These are phyloP conservation scores for Cladosporium sp. DNA, from an alignment of 2,329 filamentous ascomycete species.

Conservation along the genomic window DNA sequence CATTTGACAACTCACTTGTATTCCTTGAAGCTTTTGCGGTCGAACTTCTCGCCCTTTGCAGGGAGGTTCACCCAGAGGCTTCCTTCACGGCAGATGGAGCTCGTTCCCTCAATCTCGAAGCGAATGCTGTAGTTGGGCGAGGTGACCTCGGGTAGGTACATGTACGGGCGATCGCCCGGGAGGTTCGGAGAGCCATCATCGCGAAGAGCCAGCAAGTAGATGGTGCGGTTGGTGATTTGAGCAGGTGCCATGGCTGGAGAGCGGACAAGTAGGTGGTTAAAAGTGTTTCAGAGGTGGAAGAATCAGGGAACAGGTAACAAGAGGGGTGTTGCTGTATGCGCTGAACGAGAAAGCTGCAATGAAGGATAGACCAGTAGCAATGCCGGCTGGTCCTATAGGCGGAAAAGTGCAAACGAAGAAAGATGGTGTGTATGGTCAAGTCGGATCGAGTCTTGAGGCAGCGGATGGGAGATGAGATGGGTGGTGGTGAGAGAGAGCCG, in stretches of 20 bases:
- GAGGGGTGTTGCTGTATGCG: not conserved
- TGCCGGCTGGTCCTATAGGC: constrained; percentile 7
- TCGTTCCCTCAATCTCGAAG: constrained; percentile 89
- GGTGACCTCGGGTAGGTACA: constrained; percentile 77
- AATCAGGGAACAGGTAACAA: not conserved
- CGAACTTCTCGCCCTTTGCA: constrained; percentile 67
- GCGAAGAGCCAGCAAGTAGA: constrained; percentile 85
- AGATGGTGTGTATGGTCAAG: constrained; percentile 1
- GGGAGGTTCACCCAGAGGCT: constrained; percentile 97
- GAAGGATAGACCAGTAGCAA: constrained; percentile 8
- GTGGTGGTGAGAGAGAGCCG: not conserved
- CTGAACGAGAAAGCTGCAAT: not conserved
- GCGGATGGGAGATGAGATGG: not conserved
- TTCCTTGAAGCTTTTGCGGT: constrained; percentile 73
- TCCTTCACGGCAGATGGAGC: constrained; percentile 89
- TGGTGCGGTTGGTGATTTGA: constrained; percentile 36
- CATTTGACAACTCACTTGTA: constrained; percentile 65
- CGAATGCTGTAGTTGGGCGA: constrained; percentile 71
- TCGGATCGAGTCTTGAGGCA: not conserved
- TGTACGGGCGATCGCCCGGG: constrained; percentile 67
- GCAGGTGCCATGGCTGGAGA: constrained; percentile 31
- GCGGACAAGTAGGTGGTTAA: not conserved
- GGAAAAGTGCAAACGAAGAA: not conserved
- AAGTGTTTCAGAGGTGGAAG: not conserved
- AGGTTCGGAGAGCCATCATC: constrained; percentile 91